A percentile compares a stretch with the other conserved stretches of the same genome.
These are phyloP conservation scores for Kwoniella dendrophila DNA, from an alignment of 768 basidiomycete genomes.

Conservation along the genomic window DNA sequence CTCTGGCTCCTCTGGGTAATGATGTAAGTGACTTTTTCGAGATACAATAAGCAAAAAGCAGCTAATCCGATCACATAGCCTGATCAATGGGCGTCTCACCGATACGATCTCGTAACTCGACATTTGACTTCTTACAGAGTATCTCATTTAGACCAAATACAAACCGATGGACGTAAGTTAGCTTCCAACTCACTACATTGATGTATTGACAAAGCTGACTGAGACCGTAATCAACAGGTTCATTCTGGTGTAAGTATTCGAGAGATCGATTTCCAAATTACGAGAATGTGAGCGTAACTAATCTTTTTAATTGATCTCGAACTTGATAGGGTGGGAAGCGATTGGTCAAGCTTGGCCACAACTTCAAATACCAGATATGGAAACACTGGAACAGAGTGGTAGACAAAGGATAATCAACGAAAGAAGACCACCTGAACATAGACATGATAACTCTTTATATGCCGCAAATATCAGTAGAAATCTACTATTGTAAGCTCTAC, in stretches of 20 bases:
- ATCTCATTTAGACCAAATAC: conserved; percentile 34
- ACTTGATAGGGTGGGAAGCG: conserved; percentile 52
- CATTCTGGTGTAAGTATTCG: conserved; percentile 48
- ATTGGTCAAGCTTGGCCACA: conserved; percentile 54
- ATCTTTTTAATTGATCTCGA: background rate
- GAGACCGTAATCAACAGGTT: conserved; percentile 25
- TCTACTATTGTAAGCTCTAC: conserved; percentile 43
- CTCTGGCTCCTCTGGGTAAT: conserved; percentile 50
- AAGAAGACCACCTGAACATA: conserved; percentile 20
- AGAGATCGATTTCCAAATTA: background rate
- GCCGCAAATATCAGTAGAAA: conserved; percentile 53
- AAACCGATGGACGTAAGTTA: conserved; percentile 50
- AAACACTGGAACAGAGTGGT: conserved; percentile 39
- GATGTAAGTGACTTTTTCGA: conserved; percentile 33
- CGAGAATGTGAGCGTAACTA: background rate
- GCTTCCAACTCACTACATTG: background rate
- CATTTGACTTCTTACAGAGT: conserved; percentile 48
- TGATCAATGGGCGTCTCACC: conserved; percentile 55
- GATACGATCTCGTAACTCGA: conserved; percentile 50
- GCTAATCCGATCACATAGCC: conserved; percentile 22
- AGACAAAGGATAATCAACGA: conserved; percentile 20
- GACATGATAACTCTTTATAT: conserved; percentile 48
- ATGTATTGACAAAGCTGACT: background rate
- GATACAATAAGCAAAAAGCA: background rate
- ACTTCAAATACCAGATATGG: conserved; percentile 45